phyloP scores from a whole-genome alignment of 2,329 filamentous ascomycete genomes.

The Pseudogymnoascus sp. region DNA sequence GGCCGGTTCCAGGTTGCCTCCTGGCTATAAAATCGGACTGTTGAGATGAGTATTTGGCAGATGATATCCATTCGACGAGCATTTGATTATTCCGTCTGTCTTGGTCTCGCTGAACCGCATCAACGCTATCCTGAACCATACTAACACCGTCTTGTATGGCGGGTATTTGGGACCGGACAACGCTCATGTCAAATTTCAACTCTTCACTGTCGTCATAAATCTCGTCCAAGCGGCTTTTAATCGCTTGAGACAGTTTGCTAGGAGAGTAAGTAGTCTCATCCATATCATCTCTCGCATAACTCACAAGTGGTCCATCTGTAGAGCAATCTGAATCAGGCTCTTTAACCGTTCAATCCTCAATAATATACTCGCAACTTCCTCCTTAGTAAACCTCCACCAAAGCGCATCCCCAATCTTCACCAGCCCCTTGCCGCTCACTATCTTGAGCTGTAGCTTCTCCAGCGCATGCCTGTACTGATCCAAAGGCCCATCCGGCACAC shows the following conservation, averaged over 20 bases:
- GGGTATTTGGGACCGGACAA: background rate
- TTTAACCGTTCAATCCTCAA: background rate
- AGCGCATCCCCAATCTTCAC: background rate
- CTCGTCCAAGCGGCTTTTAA: background rate
- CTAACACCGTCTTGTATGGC: background rate
- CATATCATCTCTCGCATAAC: background rate
- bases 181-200: background rate
- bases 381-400: background rate
- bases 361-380: background rate
- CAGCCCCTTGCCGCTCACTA: background rate
- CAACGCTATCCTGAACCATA: background rate
- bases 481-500: background rate
- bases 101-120: background rate
- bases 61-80: slow-evolving; percentile 32
- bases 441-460: background rate
- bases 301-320: background rate
- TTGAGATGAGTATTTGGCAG: slow-evolving; percentile 30
- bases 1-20: slow-evolving; percentile 27
- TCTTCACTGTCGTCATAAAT: background rate
- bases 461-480: background rate
- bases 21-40: slow-evolving; percentile 34
- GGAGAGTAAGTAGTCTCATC: background rate
- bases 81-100: background rate
- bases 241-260: background rate
- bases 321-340: background rate